Evolutionary conservation across 495 filamentous ascomycete species (phyloP).

Genomic region (Penicillium verhagenii): DNA sequence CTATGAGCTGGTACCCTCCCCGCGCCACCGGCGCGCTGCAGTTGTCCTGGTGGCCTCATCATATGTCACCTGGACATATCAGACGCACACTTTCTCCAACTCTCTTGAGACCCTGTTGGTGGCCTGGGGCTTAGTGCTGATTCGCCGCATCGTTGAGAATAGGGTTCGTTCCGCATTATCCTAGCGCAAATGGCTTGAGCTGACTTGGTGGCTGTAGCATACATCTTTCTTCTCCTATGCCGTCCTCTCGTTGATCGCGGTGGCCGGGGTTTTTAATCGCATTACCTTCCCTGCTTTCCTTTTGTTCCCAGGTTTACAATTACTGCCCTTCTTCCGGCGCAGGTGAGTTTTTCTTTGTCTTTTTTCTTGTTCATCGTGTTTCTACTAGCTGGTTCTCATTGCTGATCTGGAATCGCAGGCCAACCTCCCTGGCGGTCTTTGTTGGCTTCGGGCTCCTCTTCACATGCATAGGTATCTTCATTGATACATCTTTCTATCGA

Average conservation of each 20-base stretch:
- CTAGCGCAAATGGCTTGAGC: slow-evolving; percentile 4
- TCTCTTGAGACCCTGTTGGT: slow-evolving; percentile 91
- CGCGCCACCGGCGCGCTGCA: slow-evolving; percentile 67
- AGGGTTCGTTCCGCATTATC: slow-evolving; percentile 52
- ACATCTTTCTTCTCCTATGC: slow-evolving; percentile 72
- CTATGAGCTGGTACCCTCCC: slow-evolving; percentile 79
- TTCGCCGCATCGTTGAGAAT: slow-evolving; percentile 75
- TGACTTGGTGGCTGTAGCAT: slow-evolving; percentile 52
- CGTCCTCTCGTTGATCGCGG: slow-evolving; percentile 73
- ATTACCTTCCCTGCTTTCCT: slow-evolving; percentile 96
- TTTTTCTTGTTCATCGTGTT: no score
- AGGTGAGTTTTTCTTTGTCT: slow-evolving; percentile 53
- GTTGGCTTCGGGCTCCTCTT: slow-evolving; percentile 60
- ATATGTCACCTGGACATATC: slow-evolving; percentile 98
- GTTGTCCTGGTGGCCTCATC: slow-evolving; percentile 85
- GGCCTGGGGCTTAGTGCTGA: slow-evolving; percentile 85
- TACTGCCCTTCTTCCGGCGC: slow-evolving; percentile 79
- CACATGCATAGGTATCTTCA: slow-evolving; percentile 65
- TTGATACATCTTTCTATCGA: slow-evolving; percentile 83
- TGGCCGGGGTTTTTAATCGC: slow-evolving; percentile 89
- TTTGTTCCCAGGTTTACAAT: slow-evolving; percentile 72
- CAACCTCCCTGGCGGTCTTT: slow-evolving; percentile 63
- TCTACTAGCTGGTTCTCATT: no score
- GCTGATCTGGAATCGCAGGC: slow-evolving; percentile 46
- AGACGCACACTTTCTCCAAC: slow-evolving; percentile 98